A percentile compares a stretch with the other conserved stretches of the same genome.
phyloP scores from a whole-genome alignment of 1,139 yeast genomes.

The Zygosaccharomyces pseudobailii region DNA sequence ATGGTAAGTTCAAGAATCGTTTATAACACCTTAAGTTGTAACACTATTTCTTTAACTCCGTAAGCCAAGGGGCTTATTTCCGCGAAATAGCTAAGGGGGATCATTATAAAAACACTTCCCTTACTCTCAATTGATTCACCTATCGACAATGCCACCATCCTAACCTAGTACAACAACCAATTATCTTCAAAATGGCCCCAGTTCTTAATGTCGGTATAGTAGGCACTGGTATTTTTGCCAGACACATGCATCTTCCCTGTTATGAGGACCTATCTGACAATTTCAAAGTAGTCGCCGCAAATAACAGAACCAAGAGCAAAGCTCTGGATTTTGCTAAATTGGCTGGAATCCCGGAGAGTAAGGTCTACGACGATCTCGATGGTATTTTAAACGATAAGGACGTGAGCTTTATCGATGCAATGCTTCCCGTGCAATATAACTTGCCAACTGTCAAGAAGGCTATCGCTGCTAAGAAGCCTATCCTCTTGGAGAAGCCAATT shows the following conservation, averaged over 20 bases:
- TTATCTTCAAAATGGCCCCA: constrained; percentile 4
- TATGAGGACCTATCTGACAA: constrained; percentile 44
- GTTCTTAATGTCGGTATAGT: constrained; percentile 62
- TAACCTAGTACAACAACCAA: not conserved
- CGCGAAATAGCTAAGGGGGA: not conserved
- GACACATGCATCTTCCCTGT: constrained; percentile 75
- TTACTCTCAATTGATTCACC: no score
- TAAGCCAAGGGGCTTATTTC: not conserved
- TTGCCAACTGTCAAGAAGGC: constrained; percentile 56
- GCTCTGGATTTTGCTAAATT: constrained; percentile 70
- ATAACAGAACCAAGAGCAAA: constrained; percentile 76
- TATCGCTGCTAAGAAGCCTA: constrained; percentile 66
- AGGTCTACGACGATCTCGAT: constrained; percentile 63
- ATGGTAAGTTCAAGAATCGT: not conserved
- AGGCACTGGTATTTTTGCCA: constrained; percentile 92
- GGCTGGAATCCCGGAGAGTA: constrained; percentile 47
- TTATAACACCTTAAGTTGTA: not conserved
- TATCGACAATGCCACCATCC: not conserved
- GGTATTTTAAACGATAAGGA: constrained; percentile 56
- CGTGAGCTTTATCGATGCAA: constrained; percentile 74
- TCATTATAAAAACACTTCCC: not conserved
- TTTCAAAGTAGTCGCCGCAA: constrained; percentile 55
- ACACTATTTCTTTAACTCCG: not conserved
- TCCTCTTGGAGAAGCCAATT: constrained; percentile 83
- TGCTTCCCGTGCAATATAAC: constrained; percentile 81